Evolutionary conservation across 2,329 filamentous ascomycete genomes (phyloP), one percentile per base, ranked within the genome.

Genomic region (Fusarium compactum): DNA sequence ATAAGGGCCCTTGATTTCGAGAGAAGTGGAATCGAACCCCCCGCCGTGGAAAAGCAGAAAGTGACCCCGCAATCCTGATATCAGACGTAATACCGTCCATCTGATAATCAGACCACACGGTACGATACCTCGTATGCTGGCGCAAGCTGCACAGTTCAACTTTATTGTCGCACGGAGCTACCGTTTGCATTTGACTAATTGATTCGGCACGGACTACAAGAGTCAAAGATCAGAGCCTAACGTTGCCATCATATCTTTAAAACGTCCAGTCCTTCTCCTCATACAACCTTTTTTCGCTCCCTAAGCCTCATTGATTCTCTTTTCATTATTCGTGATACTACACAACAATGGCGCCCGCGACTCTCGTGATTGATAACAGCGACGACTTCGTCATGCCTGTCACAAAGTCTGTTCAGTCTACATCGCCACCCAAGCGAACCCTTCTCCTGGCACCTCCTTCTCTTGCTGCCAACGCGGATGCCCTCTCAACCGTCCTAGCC

Each of bases 401-500:
- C 40, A 48, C 71, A 48, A 70, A 70, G 61, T 70, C 68, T 65
- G 58, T 67, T 32, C 65, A 74, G 55, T 67, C 68, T 65, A 58
- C 65, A 44, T 67, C 74, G 58, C 71, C 74, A 71, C 72, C 77
- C 57, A 76, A 78, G 70, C 89, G 91, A 80, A 95, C 91, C 32
- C 90, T 97, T 68, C 90, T 97, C 43, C 90, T 98, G 67, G 94
- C 95, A 32, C 95, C 96, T 56, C 95, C 96, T 15, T 97, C 94
- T 25, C 88, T 98, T 75, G 91, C 96, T 72, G 89, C 93, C 58
- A 92, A 97, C 81, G 93, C 95, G 73, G 91, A 93, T 72, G 90
- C 90, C 75, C 86, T 98, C 71, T 87, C 89, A 70, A 83, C 85
- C 72, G 85, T 96, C 67, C 88, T 97, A 76, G 85, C 89, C 63